These are phyloP conservation scores for Lentinula aciculospora DNA, from an alignment of 768 basidiomycete genomes.

Conservation along the genomic window DNA sequence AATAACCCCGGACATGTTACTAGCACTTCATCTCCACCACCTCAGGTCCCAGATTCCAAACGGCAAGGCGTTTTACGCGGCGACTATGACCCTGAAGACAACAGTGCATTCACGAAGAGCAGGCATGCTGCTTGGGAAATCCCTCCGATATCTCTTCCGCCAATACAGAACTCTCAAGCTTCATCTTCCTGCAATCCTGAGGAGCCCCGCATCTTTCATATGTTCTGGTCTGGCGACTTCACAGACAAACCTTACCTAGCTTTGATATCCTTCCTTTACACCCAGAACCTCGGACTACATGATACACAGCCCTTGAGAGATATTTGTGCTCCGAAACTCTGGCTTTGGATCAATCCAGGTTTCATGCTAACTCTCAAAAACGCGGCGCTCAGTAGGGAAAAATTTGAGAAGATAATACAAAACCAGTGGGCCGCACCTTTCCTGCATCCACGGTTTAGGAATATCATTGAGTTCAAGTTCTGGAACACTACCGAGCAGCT, in stretches of 20 bases:
- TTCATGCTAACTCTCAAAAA: conserved; percentile 43
- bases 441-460: conserved; percentile 59
- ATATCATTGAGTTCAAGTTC: conserved; percentile 62
- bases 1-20: background rate
- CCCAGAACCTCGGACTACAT: conserved; percentile 56
- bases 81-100: background rate
- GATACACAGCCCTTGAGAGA: conserved; percentile 11
- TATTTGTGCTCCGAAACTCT: conserved; percentile 63
- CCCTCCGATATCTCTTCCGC: conserved; percentile 38
- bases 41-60: background rate
- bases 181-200: conserved; percentile 76
- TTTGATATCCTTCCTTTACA: conserved; percentile 65
- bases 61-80: conserved; percentile 4
- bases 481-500: conserved; percentile 80
- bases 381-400: conserved; percentile 30
- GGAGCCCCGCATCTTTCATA: conserved; percentile 88
- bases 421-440: conserved; percentile 73
- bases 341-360: conserved; percentile 75
- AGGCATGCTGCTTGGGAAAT: conserved; percentile 58
- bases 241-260: conserved; percentile 75
- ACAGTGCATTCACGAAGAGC: conserved; percentile 32
- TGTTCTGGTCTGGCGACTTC: conserved; percentile 86
- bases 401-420: conserved; percentile 48
- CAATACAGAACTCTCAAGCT: conserved; percentile 47
- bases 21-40: background rate